Base-by-base conservation (phyloP, 495 filamentous ascomycete genomes). In the Massariosphaeria phaeospora region DNA sequence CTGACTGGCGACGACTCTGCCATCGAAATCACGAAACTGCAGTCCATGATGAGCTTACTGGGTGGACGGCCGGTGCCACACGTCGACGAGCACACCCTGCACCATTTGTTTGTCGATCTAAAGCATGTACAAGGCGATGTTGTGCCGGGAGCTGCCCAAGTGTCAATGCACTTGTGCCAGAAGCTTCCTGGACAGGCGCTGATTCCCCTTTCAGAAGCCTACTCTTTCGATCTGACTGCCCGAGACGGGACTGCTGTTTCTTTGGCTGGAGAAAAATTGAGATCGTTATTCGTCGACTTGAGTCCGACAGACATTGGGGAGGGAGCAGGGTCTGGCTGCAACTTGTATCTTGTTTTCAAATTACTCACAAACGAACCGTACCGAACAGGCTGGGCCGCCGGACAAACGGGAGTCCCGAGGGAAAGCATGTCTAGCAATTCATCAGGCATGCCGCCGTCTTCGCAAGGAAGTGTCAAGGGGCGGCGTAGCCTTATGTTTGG, bases 21-120 rank as follows among this genome's bases (percentile, higher is more conserved):
- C 31, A 83, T 97, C 29, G 89, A 96, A 53, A 79, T 97, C 57
- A 89, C 90, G 18, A 88, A 81, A 62, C 75, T 96, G 41, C 93
- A 99, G 72, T 91, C 91, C 3, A 83, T 86, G 57, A 99, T 99
- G 93, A 94, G 89, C 66, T 79, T 97, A 65, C 77, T 99, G 12
- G 86, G 95, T 48, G 84, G 84, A 59, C 79, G 82, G 21, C 90
- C 89, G 3, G 76, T 75, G 4, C 71, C 74, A 6, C 70, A 77
- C 17, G 73, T 80, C 9, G 93, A 97, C 63, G 73, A 78, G 20
- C 78, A 86, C 3, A 79, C 84, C 13, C 70, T 94, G 31, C 84
- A 96, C 67, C 91, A 99, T 67, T 67, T 99, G 3, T 74, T 95
- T 51, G 74, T 96, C 12, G 87, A 95, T 59, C 78, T 95, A 51